These are phyloP conservation scores for Hemisphaericaspora xylofermentans DNA, from an alignment of 1,139 yeast genomes.

Conservation along the genomic window DNA sequence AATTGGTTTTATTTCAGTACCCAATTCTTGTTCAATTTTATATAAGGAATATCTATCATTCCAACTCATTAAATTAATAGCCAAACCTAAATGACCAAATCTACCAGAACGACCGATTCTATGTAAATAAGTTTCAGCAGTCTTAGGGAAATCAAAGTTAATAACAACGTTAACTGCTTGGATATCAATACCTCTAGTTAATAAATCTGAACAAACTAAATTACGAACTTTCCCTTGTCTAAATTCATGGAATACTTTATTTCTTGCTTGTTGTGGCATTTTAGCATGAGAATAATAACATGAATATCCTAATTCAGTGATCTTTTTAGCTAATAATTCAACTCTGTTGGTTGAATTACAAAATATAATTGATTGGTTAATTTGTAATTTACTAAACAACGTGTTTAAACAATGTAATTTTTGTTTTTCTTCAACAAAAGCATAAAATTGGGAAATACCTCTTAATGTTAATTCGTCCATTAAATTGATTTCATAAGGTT, in stretches of 20 bases:
- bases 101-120: slow-evolving; percentile 99
- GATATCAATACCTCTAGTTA: slow-evolving; percentile 98
- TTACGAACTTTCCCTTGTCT: slow-evolving; percentile 98
- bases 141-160: slow-evolving; percentile 97
- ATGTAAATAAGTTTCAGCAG: slow-evolving; percentile 95
- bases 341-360: slow-evolving; percentile 97
- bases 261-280: slow-evolving; percentile 97
- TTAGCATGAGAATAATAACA: slow-evolving; percentile 97
- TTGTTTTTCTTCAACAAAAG: slow-evolving; percentile 95
- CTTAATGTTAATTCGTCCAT: slow-evolving; percentile 96
- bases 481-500: slow-evolving; percentile 92
- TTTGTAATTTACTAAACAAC: slow-evolving; percentile 86
- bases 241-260: slow-evolving; percentile 96
- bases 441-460: slow-evolving; percentile 96
- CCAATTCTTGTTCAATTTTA: slow-evolving; percentile 95
- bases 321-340: slow-evolving; percentile 90
- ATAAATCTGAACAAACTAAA: slow-evolving; percentile 91
- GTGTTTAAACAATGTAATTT: slow-evolving; percentile 95
- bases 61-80: slow-evolving; percentile 96
- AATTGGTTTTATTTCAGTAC: slow-evolving; percentile 95
- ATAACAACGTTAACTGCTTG: slow-evolving; percentile 98
- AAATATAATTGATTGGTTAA: slow-evolving; percentile 93
- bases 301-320: slow-evolving; percentile 93
- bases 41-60: slow-evolving; percentile 90
- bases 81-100: slow-evolving; percentile 97